Base-by-base conservation (phyloP, 768 basidiomycete genomes). In the Panaeolus papilionaceus region DNA sequence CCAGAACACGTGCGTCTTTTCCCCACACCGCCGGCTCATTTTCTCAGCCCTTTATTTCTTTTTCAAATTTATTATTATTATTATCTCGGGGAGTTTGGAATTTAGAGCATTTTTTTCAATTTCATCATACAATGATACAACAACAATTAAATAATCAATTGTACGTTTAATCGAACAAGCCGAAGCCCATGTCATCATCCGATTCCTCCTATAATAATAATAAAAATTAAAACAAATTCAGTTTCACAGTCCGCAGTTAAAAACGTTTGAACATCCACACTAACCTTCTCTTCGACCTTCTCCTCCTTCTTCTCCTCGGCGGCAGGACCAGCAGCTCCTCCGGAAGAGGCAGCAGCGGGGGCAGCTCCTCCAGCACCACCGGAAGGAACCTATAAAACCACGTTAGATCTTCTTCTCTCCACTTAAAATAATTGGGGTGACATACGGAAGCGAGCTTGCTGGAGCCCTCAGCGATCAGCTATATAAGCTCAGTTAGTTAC, bases 131-230 rank as follows among this genome's bases (percentile, higher is more conserved):
- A 51, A 37, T 64, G 16, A 47, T 45, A 47, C 33, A 42, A 6
- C 2, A 70, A 71, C 65, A 72, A 64, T 62, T 65, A 63, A 65
- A 47, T 64, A 65, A 54, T 68, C 61, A 67, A 62, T 64, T 67
- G 51, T 61, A 68, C 33, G 20, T 68, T 70, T 90, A 98, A 86
- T 98, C 96, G 86, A 98, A 98, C 71, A 98, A 88, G 84, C 96
- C 96, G 82, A 98, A 98, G 85, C 96, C 95, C 95, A 98, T 98
- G 83, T 98, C 96, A 74, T 98, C 96, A 86, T 97, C 95, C 65
- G 93, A 94, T 79, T 96, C 94, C 83, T 94, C 92, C 92, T 95
- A 77, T 65, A 69, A 42, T 62, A 20, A 49, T 16, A 8, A 51
- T 70, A 18, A 74, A 68, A 62, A 33, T 33, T 61, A 67, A 10